A percentile compares a stretch with the other conserved stretches of the same genome.
Evolutionary conservation across 164 flowering plant species (phyloP).

Genomic region (Brasenia schreberi): DNA sequence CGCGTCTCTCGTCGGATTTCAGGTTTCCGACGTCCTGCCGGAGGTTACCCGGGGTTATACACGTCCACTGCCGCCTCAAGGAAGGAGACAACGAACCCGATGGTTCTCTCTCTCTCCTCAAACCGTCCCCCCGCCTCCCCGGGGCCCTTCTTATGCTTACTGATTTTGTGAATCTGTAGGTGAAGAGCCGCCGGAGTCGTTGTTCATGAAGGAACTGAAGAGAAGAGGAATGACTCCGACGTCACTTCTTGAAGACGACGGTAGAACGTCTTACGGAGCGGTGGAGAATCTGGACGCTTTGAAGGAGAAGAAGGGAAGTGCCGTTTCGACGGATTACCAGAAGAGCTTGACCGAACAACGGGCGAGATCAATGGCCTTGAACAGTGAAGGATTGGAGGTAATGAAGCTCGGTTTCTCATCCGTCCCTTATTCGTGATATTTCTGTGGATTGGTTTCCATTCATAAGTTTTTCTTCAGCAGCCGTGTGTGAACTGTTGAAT

Average conservation of each 20-base stretch:
- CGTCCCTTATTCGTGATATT: no score
- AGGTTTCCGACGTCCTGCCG: background rate
- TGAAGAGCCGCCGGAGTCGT: conserved; percentile 89
- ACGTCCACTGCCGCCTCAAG: background rate
- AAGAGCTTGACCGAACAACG: conserved; percentile 51
- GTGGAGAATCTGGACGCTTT: conserved; percentile 26
- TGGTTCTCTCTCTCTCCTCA: background rate
- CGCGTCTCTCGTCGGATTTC: background rate
- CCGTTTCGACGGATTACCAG: conserved; percentile 42
- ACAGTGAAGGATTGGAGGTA: conserved; percentile 99
- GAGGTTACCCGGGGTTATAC: background rate
- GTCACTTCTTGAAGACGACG: conserved; percentile 71
- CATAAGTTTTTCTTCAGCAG: no score
- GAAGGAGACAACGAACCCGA: background rate
- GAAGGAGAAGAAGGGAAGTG: conserved; percentile 40
- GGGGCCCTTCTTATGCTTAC: no score
- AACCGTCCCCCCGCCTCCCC: no score
- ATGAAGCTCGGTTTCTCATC: background rate
- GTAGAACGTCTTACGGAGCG: conserved; percentile 19
- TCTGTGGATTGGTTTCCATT: no score
- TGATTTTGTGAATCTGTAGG: conserved; percentile 24
- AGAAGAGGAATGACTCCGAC: conserved; percentile 83
- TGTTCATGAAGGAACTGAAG: conserved; percentile 85
- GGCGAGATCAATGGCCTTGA: conserved; percentile 71
- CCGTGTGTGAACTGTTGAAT: no score